phyloP scores from a whole-genome alignment of 768 basidiomycete genomes.

The Suillus fuscotomentosus region DNA sequence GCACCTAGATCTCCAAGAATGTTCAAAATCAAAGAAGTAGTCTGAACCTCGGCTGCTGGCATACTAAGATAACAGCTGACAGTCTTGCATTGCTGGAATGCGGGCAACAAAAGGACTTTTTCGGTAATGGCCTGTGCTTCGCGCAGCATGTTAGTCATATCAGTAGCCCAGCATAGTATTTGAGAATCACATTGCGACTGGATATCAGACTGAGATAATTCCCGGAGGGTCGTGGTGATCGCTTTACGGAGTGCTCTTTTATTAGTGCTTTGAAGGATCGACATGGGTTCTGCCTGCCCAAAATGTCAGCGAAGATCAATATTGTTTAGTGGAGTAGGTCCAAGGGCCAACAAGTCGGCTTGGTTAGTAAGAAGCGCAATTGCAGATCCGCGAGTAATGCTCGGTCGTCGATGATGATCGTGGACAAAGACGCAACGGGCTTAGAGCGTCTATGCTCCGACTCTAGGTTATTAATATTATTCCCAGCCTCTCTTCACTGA shows the following conservation, averaged over 20 bases:
- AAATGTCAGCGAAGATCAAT: conserved; percentile 1
- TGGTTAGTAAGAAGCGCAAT: conserved; percentile 4
- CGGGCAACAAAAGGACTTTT: conserved; percentile 48
- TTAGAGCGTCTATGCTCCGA: not conserved
- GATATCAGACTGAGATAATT: conserved; percentile 42
- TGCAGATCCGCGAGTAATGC: conserved; percentile 7
- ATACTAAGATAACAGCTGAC: conserved; percentile 82
- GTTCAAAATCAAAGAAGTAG: conserved; percentile 45
- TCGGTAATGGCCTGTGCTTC: conserved; percentile 38
- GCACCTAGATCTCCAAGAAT: conserved; percentile 54
- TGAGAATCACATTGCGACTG: conserved; percentile 56
- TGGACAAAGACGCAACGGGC: conserved; percentile 11
- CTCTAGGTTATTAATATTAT: not conserved
- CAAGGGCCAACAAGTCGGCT: conserved; percentile 17
- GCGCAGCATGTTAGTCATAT: not conserved
- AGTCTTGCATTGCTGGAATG: conserved; percentile 46
- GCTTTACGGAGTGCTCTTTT: conserved; percentile 57
- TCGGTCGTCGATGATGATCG: not conserved
- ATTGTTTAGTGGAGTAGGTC: not conserved
- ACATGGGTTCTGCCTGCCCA: conserved; percentile 17
- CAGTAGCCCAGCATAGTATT: conserved; percentile 3
- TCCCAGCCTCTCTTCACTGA: not conserved
- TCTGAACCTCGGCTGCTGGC: conserved; percentile 70
- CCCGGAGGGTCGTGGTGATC: conserved; percentile 43
- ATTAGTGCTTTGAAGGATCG: conserved; percentile 35